These are phyloP conservation scores for Boletus insuetus DNA, from an alignment of 768 basidiomycete genomes.

Conservation along the genomic window DNA sequence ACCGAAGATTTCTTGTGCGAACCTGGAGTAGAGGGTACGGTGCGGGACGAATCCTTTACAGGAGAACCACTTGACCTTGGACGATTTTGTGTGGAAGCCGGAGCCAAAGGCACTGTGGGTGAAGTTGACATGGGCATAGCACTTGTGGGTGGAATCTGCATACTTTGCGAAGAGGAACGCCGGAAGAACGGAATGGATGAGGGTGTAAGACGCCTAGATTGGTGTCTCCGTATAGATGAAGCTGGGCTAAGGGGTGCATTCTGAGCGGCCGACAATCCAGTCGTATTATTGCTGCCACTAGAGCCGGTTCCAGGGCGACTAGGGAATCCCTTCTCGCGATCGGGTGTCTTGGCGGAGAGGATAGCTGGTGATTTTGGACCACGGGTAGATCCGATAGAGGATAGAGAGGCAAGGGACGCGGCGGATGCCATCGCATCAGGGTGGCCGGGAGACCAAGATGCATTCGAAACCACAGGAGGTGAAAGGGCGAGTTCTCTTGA, in stretches of 20 bases:
- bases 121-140: conserved; percentile 42
- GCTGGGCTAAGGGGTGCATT: conserved; percentile 70
- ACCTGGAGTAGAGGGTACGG: conserved; percentile 54
- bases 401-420: conserved; percentile 72
- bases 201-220: conserved; percentile 78
- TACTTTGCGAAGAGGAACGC: conserved; percentile 85
- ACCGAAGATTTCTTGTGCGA: conserved; percentile 82
- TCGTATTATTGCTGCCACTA: conserved; percentile 68
- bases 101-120: conserved; percentile 52
- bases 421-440: conserved; percentile 77
- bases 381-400: conserved; percentile 66
- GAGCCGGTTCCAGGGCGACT: conserved; percentile 77
- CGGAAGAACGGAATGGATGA: conserved; percentile 94
- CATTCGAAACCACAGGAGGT: conserved; percentile 40
- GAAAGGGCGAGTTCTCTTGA: conserved; percentile 63
- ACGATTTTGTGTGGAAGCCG: conserved; percentile 40
- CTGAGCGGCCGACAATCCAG: conserved; percentile 51
- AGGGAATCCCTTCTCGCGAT: conserved; percentile 45
- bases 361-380: conserved; percentile 44
- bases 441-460: conserved; percentile 66
- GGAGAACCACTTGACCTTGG: conserved; percentile 49
- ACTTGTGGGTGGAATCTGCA: conserved; percentile 58
- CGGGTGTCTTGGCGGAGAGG: conserved; percentile 58
- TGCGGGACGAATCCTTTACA: conserved; percentile 48
- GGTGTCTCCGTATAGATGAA: conserved; percentile 63